Percentiles rank a stretch among this genome's conserved stretches.
Conservation (phyloP, 768 basidiomycete genomes). For the Postia placenta region DNA sequence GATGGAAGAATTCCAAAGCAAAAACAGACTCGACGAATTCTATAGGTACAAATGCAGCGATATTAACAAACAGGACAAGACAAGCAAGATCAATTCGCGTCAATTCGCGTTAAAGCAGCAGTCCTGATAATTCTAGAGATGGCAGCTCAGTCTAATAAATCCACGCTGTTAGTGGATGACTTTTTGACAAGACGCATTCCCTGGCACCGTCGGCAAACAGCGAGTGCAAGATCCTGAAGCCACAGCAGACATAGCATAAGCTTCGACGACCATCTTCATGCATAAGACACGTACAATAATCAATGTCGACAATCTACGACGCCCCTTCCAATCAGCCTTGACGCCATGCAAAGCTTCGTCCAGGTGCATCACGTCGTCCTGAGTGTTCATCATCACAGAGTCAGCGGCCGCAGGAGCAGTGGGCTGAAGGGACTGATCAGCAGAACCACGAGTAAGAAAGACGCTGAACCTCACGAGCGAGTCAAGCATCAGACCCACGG, state of each 20-base stretch:
- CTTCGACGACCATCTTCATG: neutral
- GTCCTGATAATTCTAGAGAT: too few species aligned
- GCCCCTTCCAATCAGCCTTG: neutral
- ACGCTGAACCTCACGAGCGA: neutral
- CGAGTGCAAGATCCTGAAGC: slow-evolving; percentile 1
- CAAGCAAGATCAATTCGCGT: too few species aligned
- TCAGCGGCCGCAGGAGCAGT: neutral
- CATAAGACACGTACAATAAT: neutral
- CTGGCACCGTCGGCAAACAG: neutral
- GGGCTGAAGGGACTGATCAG: too few species aligned
- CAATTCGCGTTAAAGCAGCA: too few species aligned
- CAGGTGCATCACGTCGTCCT: neutral
- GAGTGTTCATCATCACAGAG: neutral
- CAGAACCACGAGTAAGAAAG: too few species aligned
- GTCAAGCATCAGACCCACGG: neutral
- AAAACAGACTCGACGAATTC: too few species aligned
- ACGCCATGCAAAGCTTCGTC: neutral
- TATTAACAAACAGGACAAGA: too few species aligned
- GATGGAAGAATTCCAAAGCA: too few species aligned
- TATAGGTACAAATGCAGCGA: too few species aligned
- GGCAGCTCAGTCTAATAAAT: neutral
- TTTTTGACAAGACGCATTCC: neutral
- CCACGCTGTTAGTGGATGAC: neutral
- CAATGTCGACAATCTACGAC: neutral
- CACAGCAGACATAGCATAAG: neutral